These are phyloP conservation scores for Camillea tinctor DNA, from an alignment of 2,329 filamentous ascomycete genomes.

Conservation along the genomic window DNA sequence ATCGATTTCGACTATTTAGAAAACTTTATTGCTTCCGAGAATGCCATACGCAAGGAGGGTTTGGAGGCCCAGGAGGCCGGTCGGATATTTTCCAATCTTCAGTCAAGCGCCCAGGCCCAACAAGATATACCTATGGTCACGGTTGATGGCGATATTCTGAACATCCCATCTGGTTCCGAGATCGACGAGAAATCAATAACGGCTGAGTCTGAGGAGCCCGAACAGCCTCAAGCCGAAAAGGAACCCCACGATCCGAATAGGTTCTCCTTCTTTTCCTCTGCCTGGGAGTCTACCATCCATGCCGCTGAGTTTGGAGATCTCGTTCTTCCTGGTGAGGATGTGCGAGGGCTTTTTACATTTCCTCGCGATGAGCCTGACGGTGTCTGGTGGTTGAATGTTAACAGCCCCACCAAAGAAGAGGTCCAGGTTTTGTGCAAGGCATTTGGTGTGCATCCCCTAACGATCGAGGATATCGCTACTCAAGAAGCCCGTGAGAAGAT, in stretches of 20 bases:
- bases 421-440: slow-evolving; percentile 86
- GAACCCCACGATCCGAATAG: slow-evolving; percentile 65
- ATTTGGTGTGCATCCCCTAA: slow-evolving; percentile 93
- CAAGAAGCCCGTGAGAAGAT: slow-evolving; percentile 98
- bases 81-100: slow-evolving; percentile 61
- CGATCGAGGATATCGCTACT: slow-evolving; percentile 91
- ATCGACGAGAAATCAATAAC: slow-evolving; percentile 46
- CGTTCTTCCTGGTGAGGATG: slow-evolving; percentile 83
- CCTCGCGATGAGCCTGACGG: slow-evolving; percentile 66
- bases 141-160: slow-evolving; percentile 56
- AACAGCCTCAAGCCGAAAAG: slow-evolving; percentile 31
- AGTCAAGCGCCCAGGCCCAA: slow-evolving; percentile 37
- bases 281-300: slow-evolving; percentile 90
- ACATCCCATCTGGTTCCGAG: slow-evolving; percentile 47
- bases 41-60: slow-evolving; percentile 48
- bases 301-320: slow-evolving; percentile 85
- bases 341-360: slow-evolving; percentile 78
- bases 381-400: slow-evolving; percentile 98
- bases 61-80: slow-evolving; percentile 47
- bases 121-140: slow-evolving; percentile 41
- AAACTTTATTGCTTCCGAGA: slow-evolving; percentile 73
- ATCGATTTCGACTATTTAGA: slow-evolving; percentile 94
- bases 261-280: slow-evolving; percentile 96
- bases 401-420: slow-evolving; percentile 86
- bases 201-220: slow-evolving; percentile 28